A percentile compares a stretch with the other conserved stretches of the same genome.
phyloP scores from a whole-genome alignment of 2,329 filamentous ascomycete species.

The Pseudogymnoascus sp. region DNA sequence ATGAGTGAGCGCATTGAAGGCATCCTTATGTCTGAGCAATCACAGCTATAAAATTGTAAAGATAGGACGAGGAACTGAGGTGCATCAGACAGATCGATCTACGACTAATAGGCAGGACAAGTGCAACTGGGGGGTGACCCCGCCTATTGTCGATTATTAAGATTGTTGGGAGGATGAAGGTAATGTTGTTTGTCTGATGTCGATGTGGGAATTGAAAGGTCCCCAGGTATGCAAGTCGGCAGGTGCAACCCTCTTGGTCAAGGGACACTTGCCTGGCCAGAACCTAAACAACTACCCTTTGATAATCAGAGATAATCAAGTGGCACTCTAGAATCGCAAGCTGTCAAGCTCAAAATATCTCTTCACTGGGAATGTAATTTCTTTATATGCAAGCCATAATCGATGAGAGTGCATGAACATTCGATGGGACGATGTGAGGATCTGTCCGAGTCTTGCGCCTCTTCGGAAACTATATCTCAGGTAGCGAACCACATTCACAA shows the following conservation, averaged over 20 bases:
- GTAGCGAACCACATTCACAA: background rate
- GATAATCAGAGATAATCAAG: background rate
- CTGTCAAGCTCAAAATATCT: background rate
- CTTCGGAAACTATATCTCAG: background rate
- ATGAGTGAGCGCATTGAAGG: background rate
- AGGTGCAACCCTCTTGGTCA: background rate
- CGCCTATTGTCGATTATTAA: background rate
- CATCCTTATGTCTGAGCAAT: background rate
- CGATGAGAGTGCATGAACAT: background rate
- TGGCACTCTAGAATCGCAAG: background rate
- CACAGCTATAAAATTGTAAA: background rate
- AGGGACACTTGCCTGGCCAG: background rate
- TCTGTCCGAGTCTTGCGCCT: background rate
- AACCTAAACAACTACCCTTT: background rate
- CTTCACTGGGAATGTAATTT: background rate
- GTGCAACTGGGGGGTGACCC: background rate
- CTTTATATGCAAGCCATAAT: background rate
- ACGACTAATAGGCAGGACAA: background rate
- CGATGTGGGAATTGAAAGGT: background rate
- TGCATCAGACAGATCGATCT: background rate
- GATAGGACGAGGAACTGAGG: background rate
- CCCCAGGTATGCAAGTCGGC: background rate
- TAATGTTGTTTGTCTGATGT: background rate
- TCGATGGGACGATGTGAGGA: background rate
- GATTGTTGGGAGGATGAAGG: background rate